Percentiles rank a stretch among this genome's conserved stretches.
These are phyloP conservation scores for Paecilomyces sp. DNA, from an alignment of 2,329 filamentous ascomycete species.

Conservation along the genomic window DNA sequence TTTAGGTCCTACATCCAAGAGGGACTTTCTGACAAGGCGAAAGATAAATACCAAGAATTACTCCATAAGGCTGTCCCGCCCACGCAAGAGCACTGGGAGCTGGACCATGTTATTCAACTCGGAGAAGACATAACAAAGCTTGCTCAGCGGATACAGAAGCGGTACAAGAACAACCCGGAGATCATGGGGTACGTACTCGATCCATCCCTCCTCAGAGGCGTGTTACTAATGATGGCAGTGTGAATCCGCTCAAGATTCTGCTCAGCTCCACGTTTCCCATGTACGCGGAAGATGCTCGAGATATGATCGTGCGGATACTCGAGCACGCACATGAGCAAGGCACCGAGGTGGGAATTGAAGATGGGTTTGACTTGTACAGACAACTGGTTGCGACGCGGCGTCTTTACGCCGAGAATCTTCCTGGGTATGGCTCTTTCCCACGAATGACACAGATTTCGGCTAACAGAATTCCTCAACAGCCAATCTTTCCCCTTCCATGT, in stretches of 20 bases:
- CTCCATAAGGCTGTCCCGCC: conserved; percentile 74
- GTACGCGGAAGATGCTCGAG: conserved; percentile 82
- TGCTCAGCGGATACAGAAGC: conserved; percentile 82
- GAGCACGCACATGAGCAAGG: conserved; percentile 61
- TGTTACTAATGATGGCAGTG: conserved; percentile 25
- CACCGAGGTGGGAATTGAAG: conserved; percentile 75
- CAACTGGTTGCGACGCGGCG: conserved; percentile 78
- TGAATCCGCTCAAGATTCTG: conserved; percentile 61
- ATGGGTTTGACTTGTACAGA: conserved; percentile 89
- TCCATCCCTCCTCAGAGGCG: conserved; percentile 28
- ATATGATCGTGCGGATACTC: conserved; percentile 76
- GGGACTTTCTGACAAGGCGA: conserved; percentile 66
- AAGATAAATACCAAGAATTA: conserved; percentile 70
- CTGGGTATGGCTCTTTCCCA: conserved; percentile 34
- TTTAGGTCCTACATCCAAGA: conserved; percentile 67
- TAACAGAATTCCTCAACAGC: conserved; percentile 12
- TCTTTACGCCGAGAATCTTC: conserved; percentile 70
- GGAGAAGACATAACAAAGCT: conserved; percentile 80
- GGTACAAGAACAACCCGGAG: conserved; percentile 79
- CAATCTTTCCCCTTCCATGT: conserved; percentile 79
- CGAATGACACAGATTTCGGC: background rate
- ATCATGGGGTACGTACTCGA: conserved; percentile 63
- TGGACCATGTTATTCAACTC: conserved; percentile 81
- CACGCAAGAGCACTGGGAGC: conserved; percentile 78
- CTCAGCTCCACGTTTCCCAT: conserved; percentile 79